A percentile compares a stretch with the other conserved stretches of the same genome.
phyloP scores from a whole-genome alignment of 2,329 filamentous ascomycete genomes.

The Cadophora gregata region DNA sequence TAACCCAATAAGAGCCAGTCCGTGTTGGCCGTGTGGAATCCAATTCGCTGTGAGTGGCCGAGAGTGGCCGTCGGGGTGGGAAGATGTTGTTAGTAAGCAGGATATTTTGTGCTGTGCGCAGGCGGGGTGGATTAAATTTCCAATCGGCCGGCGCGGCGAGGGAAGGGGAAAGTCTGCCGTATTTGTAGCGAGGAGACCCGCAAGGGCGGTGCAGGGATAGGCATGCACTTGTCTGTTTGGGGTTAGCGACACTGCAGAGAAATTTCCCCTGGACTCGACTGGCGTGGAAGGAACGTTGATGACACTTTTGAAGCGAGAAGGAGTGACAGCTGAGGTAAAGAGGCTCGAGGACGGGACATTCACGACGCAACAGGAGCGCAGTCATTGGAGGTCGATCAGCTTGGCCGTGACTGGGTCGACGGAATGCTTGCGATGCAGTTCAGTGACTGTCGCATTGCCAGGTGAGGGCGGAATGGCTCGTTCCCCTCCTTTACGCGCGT shows the following conservation, averaged over 20 bases:
- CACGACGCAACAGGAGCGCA: neutral
- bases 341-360: neutral
- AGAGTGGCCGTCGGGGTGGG: neutral
- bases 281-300: neutral
- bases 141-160: neutral
- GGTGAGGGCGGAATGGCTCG: neutral
- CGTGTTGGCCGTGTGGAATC: neutral
- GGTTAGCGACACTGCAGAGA: slow-evolving; percentile 7
- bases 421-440: neutral
- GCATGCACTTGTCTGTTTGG: neutral
- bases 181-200: slow-evolving; percentile 20
- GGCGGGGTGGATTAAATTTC: slow-evolving; percentile 5
- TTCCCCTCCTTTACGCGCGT: slow-evolving; percentile 9
- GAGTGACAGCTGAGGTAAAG: neutral
- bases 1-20: neutral
- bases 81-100: neutral
- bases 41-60: neutral
- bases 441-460: neutral
- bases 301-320: neutral
- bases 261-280: slow-evolving; percentile 7
- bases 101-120: neutral
- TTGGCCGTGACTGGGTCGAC: neutral
- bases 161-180: slow-evolving; percentile 11
- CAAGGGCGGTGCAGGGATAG: slow-evolving; percentile 4
- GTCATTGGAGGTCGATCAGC: neutral